Evolutionary conservation across 805 yeast species (phyloP).

Genomic region (Hanseniaspora mollemarum): DNA sequence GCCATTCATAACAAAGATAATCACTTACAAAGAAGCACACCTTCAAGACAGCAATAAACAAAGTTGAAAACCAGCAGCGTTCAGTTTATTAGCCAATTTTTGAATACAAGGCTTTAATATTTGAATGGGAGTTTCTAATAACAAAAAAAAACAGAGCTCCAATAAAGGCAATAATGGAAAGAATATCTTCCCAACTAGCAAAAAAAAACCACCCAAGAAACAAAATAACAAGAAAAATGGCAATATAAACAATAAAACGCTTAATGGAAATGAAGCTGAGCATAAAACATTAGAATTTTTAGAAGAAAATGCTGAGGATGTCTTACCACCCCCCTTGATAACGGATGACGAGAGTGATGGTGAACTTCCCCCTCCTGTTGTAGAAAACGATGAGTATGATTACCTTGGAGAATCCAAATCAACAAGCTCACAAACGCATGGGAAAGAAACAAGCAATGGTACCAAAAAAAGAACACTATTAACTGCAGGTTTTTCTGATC

Average conservation of each 20-base stretch:
- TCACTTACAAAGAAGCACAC: no score
- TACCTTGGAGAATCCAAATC: constrained; percentile 13
- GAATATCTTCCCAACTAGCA: no score
- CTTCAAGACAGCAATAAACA: no score
- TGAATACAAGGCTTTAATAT: no score
- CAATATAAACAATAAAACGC: background rate
- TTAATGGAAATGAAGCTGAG: background rate
- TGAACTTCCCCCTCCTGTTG: constrained; percentile 32
- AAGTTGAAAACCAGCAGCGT: no score
- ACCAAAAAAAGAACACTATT: constrained; percentile 19
- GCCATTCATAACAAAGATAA: no score
- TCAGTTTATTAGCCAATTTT: no score
- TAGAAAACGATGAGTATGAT: constrained; percentile 20
- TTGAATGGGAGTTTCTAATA: no score
- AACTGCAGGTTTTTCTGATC: constrained; percentile 20
- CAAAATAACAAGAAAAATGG: background rate
- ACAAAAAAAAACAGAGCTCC: no score
- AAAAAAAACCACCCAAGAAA: no score
- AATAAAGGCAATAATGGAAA: no score
- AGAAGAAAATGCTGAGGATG: background rate
- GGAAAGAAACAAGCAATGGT: constrained; percentile 14
- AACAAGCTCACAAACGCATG: constrained; percentile 16
- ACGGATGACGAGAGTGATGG: constrained; percentile 14
- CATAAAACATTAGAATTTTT: background rate
- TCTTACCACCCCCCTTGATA: constrained; percentile 22